These are phyloP conservation scores for Aquilaria malaccensis DNA, from an alignment of 345 rosid species.

Conservation along the genomic window DNA sequence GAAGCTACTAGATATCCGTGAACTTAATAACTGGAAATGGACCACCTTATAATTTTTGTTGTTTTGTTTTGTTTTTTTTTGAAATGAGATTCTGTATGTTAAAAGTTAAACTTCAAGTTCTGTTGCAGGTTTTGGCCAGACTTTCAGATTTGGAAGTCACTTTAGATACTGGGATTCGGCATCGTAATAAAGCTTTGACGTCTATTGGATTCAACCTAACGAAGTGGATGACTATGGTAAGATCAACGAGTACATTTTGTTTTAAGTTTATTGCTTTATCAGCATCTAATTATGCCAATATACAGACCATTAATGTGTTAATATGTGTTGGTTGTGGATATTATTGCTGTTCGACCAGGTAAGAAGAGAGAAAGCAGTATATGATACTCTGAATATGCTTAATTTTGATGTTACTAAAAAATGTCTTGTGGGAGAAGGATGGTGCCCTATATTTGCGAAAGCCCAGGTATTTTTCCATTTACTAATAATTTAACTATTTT, in stretches of 20 bases:
- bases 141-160: constrained; percentile 96
- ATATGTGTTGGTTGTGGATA: constrained; percentile 2
- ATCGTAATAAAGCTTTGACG: constrained; percentile 63
- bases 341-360: constrained; percentile 38
- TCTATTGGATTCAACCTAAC: constrained; percentile 63
- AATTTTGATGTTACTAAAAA: constrained; percentile 97
- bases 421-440: constrained; percentile 97
- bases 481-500: constrained; percentile 5
- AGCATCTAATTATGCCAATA: not conserved
- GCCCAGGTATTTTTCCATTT: constrained; percentile 43
- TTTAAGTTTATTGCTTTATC: not conserved
- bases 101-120: constrained; percentile 14
- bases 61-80: not conserved
- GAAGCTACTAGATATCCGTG: too few relatives aligned
- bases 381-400: constrained; percentile 86
- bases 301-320: not conserved
- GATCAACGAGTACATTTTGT: constrained; percentile 4
- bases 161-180: constrained; percentile 80
- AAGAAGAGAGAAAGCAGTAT: constrained; percentile 84
- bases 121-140: constrained; percentile 62
- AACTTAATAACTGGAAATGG: not conserved
- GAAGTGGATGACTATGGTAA: constrained; percentile 81
- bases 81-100: constrained; percentile 2
- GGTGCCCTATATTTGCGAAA: constrained; percentile 95
- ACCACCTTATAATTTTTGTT: not conserved